Percentiles rank a stretch among this genome's conserved stretches.
Evolutionary conservation across 2,329 filamentous ascomycete species (phyloP).

Genomic region (Hymenoscyphus salicellus): DNA sequence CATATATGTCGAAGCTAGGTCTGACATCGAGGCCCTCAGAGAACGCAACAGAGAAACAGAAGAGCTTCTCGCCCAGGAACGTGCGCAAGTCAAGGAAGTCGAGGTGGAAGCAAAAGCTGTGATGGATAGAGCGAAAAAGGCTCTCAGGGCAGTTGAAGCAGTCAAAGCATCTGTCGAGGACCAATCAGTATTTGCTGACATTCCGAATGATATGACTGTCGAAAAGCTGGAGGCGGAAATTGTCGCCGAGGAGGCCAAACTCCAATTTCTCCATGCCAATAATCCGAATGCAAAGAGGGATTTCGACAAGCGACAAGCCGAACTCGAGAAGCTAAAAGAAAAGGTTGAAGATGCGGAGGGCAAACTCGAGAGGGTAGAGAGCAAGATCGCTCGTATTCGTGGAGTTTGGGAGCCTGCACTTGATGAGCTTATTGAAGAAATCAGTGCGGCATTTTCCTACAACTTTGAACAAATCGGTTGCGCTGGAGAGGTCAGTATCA

Average conservation of each 20-base stretch:
- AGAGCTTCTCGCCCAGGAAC: constrained; percentile 47
- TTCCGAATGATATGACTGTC: constrained; percentile 50
- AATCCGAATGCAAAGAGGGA: constrained; percentile 73
- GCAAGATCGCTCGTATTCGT: constrained; percentile 63
- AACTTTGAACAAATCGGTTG: constrained; percentile 95
- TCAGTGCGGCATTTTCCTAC: constrained; percentile 86
- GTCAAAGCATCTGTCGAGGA: constrained; percentile 39
- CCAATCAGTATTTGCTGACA: constrained; percentile 40
- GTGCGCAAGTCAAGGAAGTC: constrained; percentile 40
- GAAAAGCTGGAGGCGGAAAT: constrained; percentile 73
- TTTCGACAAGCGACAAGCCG: constrained; percentile 67
- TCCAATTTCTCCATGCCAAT: constrained; percentile 76
- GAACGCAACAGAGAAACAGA: constrained; percentile 61
- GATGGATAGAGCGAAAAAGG: constrained; percentile 39
- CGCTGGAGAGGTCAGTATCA: constrained; percentile 81
- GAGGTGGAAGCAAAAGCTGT: constrained; percentile 41
- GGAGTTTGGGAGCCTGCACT: constrained; percentile 79
- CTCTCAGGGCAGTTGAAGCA: constrained; percentile 33
- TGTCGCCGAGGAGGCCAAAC: constrained; percentile 66
- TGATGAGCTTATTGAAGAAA: constrained; percentile 72
- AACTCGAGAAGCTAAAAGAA: constrained; percentile 64
- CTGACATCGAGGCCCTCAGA: constrained; percentile 70
- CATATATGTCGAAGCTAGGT: constrained; percentile 87
- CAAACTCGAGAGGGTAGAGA: constrained; percentile 53
- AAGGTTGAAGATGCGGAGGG: constrained; percentile 55